phyloP scores from a whole-genome alignment of 352 stramenopile genomes.

The Globisporangium uncinulatum region DNA sequence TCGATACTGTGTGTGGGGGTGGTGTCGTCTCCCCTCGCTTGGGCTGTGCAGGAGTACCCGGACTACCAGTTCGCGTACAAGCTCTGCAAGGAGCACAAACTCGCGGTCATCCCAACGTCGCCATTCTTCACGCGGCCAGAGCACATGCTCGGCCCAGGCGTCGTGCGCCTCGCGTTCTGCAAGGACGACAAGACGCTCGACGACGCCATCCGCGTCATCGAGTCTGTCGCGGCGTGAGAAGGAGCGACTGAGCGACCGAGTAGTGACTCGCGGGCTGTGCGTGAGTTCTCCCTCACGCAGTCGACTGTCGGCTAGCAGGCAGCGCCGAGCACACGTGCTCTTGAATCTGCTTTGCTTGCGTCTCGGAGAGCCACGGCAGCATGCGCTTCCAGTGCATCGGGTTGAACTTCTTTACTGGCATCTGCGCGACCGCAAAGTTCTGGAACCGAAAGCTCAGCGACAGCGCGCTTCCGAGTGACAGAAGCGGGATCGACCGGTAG shows the following conservation, averaged over 20 bases:
- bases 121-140: constrained; percentile 90
- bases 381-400: constrained; percentile 84
- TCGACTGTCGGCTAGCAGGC: constrained; percentile 3
- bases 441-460: constrained; percentile 77
- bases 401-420: constrained; percentile 79
- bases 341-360: constrained; percentile 42
- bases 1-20: too few species aligned
- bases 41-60: constrained; percentile 48
- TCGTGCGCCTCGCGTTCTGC: constrained; percentile 94
- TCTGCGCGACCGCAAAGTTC: constrained; percentile 48
- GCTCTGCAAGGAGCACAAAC: constrained; percentile 86
- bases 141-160: constrained; percentile 63
- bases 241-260: neutral
- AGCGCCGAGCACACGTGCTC: constrained; percentile 36
- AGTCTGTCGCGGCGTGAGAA: constrained; percentile 24
- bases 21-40: neutral
- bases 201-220: constrained; percentile 78
- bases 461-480: constrained; percentile 58
- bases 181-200: constrained; percentile 94
- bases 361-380: constrained; percentile 71
- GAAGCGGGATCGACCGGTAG: constrained; percentile 37
- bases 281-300: too few species aligned
- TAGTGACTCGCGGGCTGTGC: too few species aligned
- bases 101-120: constrained; percentile 92
- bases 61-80: constrained; percentile 89